Conservation (phyloP, 2,329 filamentous ascomycete genomes). For the Aspergillus texensis region DNA sequence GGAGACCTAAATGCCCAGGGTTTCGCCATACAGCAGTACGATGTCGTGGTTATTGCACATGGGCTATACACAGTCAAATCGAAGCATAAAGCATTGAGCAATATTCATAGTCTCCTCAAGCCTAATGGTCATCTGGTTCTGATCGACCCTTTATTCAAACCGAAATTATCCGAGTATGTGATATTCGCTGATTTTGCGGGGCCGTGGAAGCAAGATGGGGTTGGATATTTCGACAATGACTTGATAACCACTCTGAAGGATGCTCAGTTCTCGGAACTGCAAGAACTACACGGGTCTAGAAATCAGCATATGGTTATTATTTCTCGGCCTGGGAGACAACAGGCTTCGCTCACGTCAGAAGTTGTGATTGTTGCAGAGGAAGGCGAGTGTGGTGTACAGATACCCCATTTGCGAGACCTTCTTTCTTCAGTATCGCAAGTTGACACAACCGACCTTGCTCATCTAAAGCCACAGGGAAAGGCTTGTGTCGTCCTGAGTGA, state of each 20-base stretch:
- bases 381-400: background rate
- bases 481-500: constrained; percentile 26
- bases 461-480: constrained; percentile 14
- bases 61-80: constrained; percentile 18
- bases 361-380: constrained; percentile 18
- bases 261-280: background rate
- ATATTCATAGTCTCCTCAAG: constrained; percentile 19
- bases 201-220: background rate
- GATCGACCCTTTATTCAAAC: constrained; percentile 9
- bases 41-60: constrained; percentile 22
- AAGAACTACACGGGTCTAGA: background rate
- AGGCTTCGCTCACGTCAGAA: background rate
- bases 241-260: background rate
- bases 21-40: constrained; percentile 11
- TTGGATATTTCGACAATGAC: background rate
- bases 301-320: background rate
- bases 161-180: background rate
- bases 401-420: background rate
- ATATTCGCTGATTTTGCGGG: background rate
- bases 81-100: constrained; percentile 12
- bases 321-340: background rate
- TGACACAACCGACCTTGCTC: constrained; percentile 7
- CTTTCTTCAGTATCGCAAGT: constrained; percentile 4
- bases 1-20: constrained; percentile 7
- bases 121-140: constrained; percentile 22